Base-by-base conservation (phyloP, 345 rosid genomes). In the Microcos paniculata region DNA sequence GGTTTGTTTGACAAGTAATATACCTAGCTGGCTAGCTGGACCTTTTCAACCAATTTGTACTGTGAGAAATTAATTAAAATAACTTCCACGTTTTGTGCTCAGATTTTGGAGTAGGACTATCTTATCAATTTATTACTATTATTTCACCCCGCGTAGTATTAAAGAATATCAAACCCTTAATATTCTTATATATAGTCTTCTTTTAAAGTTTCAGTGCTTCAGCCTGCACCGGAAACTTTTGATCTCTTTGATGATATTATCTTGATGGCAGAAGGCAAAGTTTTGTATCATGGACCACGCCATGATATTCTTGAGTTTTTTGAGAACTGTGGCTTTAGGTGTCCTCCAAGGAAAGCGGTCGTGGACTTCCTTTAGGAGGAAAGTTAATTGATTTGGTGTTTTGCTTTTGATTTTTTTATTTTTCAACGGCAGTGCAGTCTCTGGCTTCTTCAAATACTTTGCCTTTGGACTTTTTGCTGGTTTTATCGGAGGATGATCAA, bases 281-380 rank as follows among this genome's bases (percentile, higher is more conserved):
- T 87, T 30, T 85, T 91, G 42, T 90, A 86, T 73, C 85, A 90
- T 15, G 97, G 97, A 40, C 90, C 89, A 0, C 85, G 91, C 1
- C 73, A 77, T 16, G 61, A 74, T 0, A 55, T 75, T 72, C 68
- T 79, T 38, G 63, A 79, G 0, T 89, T 87, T 78, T 91, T 90
- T 23, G 86, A 87, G 79, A 80, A 78, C 21, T 88, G 88, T 65
- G 94, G 97, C 16, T 91, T 91, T 56, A 86, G 63, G 69, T 85
- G 93, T 65, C 92, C 97, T 26, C 79, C 80, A 51, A 87, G 92
- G 76, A 90, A 90, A 86, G 91, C 85, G 1, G 89, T 86, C 0
- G 87, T 90, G 2, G 91, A 90, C 79, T 91, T 88, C 79, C 83
- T 88, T 28, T 92, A 91, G 48, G 94, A 90, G 89, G 96, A 82